A percentile compares a stretch with the other conserved stretches of the same genome.
Evolutionary conservation across 2,329 filamentous ascomycete species (phyloP).

Genomic region (Botrytis squamosa): DNA sequence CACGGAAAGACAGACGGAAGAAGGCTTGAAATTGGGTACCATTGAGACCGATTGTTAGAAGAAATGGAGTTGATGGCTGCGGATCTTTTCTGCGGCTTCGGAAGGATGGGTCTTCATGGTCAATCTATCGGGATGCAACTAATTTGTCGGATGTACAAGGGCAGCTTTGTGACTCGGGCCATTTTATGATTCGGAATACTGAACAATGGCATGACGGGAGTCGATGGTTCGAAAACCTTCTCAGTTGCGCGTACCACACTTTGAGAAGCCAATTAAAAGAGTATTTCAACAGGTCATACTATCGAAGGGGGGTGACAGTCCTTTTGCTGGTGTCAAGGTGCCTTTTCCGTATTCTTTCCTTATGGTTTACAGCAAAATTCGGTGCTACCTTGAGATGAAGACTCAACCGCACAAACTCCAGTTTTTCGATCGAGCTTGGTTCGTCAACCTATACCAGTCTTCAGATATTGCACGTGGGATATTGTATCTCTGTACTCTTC

Average conservation of each 20-base stretch:
- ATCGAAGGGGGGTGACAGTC: neutral
- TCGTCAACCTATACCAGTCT: neutral
- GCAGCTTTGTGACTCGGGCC: neutral
- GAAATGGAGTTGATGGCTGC: neutral
- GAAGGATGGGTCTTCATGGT: neutral
- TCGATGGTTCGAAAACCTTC: neutral
- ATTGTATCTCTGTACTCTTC: neutral
- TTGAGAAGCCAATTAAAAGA: neutral
- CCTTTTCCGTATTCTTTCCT: neutral
- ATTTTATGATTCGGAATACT: neutral
- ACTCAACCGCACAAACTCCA: neutral
- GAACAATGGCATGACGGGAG: neutral
- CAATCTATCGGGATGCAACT: constrained; percentile 7
- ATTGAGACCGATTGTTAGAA: neutral
- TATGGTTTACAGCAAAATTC: neutral
- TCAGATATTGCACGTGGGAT: neutral
- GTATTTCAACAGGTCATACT: neutral
- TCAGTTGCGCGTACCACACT: neutral
- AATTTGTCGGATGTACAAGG: neutral
- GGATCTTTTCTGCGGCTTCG: neutral
- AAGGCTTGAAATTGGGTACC: neutral
- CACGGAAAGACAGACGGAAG: neutral
- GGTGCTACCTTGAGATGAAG: neutral
- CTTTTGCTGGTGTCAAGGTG: neutral
- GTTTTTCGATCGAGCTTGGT: neutral